Evolutionary conservation across 345 rosid genomes (phyloP).

Genomic region (Cardamine occulta): DNA sequence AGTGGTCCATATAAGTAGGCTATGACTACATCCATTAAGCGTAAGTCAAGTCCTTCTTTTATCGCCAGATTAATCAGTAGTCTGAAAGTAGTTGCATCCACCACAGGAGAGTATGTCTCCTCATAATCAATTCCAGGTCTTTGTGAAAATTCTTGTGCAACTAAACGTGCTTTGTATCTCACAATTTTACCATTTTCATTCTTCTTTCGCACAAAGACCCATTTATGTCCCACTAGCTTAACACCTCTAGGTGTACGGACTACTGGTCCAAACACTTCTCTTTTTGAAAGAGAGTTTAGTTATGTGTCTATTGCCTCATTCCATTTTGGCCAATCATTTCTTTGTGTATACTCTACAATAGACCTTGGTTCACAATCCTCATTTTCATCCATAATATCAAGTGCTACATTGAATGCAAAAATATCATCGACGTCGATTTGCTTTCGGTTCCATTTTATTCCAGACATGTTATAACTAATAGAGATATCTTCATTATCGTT

Average conservation of each 20-base stretch:
- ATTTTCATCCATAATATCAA: not conserved
- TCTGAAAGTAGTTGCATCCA: not conserved
- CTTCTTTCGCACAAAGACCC: not conserved
- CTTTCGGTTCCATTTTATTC: constrained; percentile 2
- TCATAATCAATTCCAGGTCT: not conserved
- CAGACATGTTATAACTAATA: not conserved
- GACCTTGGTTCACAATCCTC: not conserved
- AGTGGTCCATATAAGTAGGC: not conserved
- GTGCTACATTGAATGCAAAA: not conserved
- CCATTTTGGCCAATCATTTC: not conserved
- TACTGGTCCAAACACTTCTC: constrained; percentile 1
- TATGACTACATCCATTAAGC: no score
- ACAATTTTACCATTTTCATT: not conserved
- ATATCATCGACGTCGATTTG: not conserved
- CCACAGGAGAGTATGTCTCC: not conserved
- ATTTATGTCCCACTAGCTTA: not conserved
- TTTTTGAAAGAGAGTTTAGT: not conserved
- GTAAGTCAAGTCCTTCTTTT: no score
- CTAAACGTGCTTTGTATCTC: not conserved
- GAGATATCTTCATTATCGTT: not conserved
- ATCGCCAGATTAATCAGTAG: no score
- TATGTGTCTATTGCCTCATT: not conserved
- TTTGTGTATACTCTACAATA: not conserved
- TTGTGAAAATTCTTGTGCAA: not conserved
- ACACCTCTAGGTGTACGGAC: constrained; percentile 3